Evolutionary conservation across 1,139 yeast genomes (phyloP), one percentile per base, ranked within the genome.

Genomic region (Hyphopichia wangnamkhiaoensis): DNA sequence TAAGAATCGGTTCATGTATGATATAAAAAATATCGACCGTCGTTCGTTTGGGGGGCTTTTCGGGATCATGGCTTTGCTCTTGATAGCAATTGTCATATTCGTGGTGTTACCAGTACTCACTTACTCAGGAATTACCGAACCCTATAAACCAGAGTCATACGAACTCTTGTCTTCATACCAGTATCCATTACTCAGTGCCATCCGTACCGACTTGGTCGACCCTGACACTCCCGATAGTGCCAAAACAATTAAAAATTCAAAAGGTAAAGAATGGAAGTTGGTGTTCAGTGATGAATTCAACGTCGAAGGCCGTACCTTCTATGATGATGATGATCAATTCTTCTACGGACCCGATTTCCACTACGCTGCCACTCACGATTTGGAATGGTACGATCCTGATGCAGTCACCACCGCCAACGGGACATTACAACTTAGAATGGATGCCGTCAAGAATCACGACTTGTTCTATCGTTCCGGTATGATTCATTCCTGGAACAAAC

Each of bases 371-470:
- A 61, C 66, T 30, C 48, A 57, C 37, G 66, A 61, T 40, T 56
- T 61, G 50, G 66, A 61, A 40, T 61, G 65, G 65, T 61, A 61
- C 42, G 63, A 58, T 34, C 66, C 66, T 4, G 66, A 61, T 31
- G 65, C 65, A 0, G 59, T 48, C 21, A 47, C 56, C 32, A 61
- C 66, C 5, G 48, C 47, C 7, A 54, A 59, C 35, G 66, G 66
- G 15, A 56, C 65, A 3, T 46, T 61, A 23, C 35, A 40, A 25
- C 38, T 61, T 26, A 39, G 55, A 5, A 49, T 61, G 59, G 66
- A 61, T 35, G 65, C 65, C 4, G 52, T 47, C 44, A 56, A 58
- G 40, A 58, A 60, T 47, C 65, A 61, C 41, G 47, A 55, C 37
- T 46, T 61, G 40, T 58, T 56, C 40, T 61, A 60, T 45, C 50